Base-by-base conservation (phyloP, 371 early-diverging fungal species). In the Haplosporangium sp. region DNA sequence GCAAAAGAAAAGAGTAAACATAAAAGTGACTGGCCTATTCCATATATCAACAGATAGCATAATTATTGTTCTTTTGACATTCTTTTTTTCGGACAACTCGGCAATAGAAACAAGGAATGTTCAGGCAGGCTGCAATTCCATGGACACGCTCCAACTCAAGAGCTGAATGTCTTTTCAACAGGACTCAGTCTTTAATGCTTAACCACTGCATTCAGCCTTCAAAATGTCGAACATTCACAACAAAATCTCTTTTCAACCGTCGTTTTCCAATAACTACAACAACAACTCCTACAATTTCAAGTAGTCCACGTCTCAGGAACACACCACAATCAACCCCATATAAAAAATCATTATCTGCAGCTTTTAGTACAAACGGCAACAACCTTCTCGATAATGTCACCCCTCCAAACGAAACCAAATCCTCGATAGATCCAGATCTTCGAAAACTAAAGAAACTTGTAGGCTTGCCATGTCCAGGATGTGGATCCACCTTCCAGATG, bases 381-480 rank as follows among this genome's bases (percentile, higher is more conserved):
- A 27, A 37, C 15, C 63, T 63, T 37, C 38, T 63, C 37, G 39
- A 50, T 13, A 38, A 50, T 10, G 44, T 9, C 20, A 13, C 15
- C 2, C 3, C 35, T 6, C 6, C 48, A 35, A 10, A 5, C 13
- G 13, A 34, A 38, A 37, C 35, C 57, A 27, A 27, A 6, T 2
- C 45, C 40, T 45, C 61, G 35, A 39, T 40, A 3, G 34, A 39
- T 62, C 11, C 27, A 48, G 53, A 27, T 56, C 40, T 39, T 19
- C 15, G 20, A 17, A 44, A 68, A 9, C 42, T 68, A 35, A 61
- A 47, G 39, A 47, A 57, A 3, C 34, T 81, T 4, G 63, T 81
- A 6, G 82, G 82, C 20, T 11, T 59, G 5, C 66, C 76, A 27
- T 81, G 82, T 60, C 82, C 82, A 2, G 82, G 82, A 60, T 81